phyloP scores from a whole-genome alignment of 768 basidiomycete species.

The Boletus rubescentipes region DNA sequence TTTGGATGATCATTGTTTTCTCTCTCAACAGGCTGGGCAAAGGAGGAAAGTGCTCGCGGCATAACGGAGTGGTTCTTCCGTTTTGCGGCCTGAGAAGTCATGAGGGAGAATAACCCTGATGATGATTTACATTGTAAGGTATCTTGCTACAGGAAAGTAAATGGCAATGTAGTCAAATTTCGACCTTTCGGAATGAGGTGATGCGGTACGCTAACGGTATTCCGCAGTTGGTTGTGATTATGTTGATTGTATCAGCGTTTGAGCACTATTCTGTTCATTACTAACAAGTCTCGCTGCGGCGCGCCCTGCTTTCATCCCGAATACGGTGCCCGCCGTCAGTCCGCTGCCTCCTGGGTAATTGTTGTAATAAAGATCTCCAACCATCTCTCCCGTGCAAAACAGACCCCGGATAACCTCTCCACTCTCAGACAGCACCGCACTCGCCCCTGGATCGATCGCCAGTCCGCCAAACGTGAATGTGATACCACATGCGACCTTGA shows the following conservation, averaged over 20 bases:
- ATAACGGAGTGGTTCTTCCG: conserved; percentile 50
- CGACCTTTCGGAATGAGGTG: not conserved
- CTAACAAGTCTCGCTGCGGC: conserved; percentile 38
- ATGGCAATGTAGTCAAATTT: not conserved
- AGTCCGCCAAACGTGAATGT: conserved; percentile 76
- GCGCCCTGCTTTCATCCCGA: conserved; percentile 56
- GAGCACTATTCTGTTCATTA: not conserved
- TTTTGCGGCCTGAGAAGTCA: conserved; percentile 27
- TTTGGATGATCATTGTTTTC: not conserved
- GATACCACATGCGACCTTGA: conserved; percentile 67
- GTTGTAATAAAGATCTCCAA: conserved; percentile 59
- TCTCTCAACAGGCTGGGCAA: conserved; percentile 48
- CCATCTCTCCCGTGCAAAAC: conserved; percentile 69
- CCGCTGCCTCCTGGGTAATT: conserved; percentile 76
- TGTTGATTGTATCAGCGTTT: not conserved
- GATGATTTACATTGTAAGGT: not conserved
- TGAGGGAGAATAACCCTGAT: not conserved
- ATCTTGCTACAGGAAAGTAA: not conserved
- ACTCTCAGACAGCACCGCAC: conserved; percentile 46
- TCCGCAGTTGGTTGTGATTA: not conserved
- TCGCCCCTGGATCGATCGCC: conserved; percentile 54
- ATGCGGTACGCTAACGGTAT: not conserved
- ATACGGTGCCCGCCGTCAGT: conserved; percentile 62
- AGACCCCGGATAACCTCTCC: conserved; percentile 49
- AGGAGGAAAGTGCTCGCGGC: conserved; percentile 54